Percentiles rank a stretch among this genome's conserved stretches.
Conservation (phyloP, 2,329 filamentous ascomycete genomes). For the Apiospora saccharicola region DNA sequence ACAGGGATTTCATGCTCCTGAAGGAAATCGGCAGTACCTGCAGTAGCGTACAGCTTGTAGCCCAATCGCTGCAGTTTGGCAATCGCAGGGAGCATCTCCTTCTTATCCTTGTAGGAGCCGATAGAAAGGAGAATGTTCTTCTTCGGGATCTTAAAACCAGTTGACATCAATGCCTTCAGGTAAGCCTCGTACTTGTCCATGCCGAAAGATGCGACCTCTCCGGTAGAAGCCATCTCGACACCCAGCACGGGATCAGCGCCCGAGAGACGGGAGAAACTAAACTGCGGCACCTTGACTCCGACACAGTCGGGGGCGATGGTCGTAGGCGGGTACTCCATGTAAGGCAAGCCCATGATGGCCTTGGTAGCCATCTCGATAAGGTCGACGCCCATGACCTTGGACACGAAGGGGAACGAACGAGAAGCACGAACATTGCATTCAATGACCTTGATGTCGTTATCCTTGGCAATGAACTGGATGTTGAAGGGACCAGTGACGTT, state of each 20-base stretch:
- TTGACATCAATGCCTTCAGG: constrained; percentile 93
- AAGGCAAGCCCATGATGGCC: constrained; percentile 87
- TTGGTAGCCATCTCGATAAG: constrained; percentile 99
- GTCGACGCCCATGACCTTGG: constrained; percentile 97
- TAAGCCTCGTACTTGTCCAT: constrained; percentile 97
- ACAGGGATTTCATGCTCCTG: constrained; percentile 91
- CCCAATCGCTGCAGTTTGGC: constrained; percentile 88
- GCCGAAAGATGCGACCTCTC: constrained; percentile 97
- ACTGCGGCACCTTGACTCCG: constrained; percentile 97
- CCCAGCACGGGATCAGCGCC: constrained; percentile 95
- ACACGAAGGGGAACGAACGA: constrained; percentile 96
- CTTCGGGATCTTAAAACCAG: constrained; percentile 95
- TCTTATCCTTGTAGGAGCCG: constrained; percentile 96
- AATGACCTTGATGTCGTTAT: constrained; percentile 99
- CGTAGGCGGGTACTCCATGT: constrained; percentile 81
- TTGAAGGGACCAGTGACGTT: constrained; percentile 98
- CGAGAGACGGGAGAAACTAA: constrained; percentile 96
- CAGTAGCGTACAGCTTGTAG: constrained; percentile 95
- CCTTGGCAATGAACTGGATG: constrained; percentile 99
- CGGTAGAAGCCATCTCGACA: constrained; percentile 99
- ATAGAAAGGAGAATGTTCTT: constrained; percentile 96
- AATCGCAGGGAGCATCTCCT: constrained; percentile 94
- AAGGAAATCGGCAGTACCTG: constrained; percentile 95
- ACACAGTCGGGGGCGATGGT: constrained; percentile 83
- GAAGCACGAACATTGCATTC: constrained; percentile 98